Evolutionary conservation across 345 rosid genomes (phyloP), one percentile per base, ranked within the genome.

Genomic region (Pistacia integerrima): DNA sequence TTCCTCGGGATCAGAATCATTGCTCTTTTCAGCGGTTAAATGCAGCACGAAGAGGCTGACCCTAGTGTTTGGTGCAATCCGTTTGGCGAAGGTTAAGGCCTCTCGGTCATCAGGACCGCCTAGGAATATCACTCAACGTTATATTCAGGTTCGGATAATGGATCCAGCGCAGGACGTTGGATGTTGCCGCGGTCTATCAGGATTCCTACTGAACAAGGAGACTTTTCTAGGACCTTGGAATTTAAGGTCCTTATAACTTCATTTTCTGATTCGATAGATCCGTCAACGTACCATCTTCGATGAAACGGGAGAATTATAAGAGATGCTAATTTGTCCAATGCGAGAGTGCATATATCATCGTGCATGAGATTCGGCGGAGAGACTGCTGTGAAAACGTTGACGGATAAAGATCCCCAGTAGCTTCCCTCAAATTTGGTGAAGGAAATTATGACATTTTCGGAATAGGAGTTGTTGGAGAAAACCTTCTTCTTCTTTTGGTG

Each of bases 71-170:
- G 68, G 64, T 4, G 87, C 77, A 88, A 91, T 88, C 41, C 89
- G 73, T 65, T 81, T 89, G 7, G 82, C 90, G 4, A 91, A 51
- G 0, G 82, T 63, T 6, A 91, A 18, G 1, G 88, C 93, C 59
- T 90, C 98, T 0, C 87, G 68, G 41, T 93, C 97, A 52, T 93
- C 98, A 17, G 67, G 76, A 0, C 94, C 94, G 0, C 97, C 97
- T 5, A 87, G 72, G 82, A 88, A 93, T 55, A 93, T 68, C 81
- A 90, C 62, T 70, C 68, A 64, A 33, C 70, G 35, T 13, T 18
- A 16, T 28, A 46, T 14, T 14, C 17, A 9, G 18, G 48, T 9
- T 25, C 41, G 8, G 54, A 48, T 44, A 62, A 18, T 69, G 58
- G 36, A 20, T n/a, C 76, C 67, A 49, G 69, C 25, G 55, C 70